phyloP scores from a whole-genome alignment of 1,284 basidiomycete genomes.

The Inonotus hispidus region DNA sequence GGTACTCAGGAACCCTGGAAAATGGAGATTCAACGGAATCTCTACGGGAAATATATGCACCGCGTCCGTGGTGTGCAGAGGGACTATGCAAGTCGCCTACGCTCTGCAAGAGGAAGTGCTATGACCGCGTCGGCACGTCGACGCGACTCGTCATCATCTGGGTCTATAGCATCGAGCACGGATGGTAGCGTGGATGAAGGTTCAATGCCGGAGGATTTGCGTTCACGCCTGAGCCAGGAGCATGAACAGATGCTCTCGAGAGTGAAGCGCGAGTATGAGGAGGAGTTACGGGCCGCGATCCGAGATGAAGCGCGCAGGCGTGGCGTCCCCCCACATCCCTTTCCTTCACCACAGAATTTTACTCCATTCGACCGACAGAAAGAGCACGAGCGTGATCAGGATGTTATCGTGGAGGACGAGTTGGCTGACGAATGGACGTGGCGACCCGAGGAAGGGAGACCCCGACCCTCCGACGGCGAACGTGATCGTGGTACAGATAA shows the following conservation, averaged over 20 bases:
- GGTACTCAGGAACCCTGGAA: background rate
- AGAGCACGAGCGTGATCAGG: background rate
- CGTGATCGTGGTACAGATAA: background rate
- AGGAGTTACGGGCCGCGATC: slow-evolving; percentile 6
- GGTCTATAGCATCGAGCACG: background rate
- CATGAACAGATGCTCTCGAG: background rate
- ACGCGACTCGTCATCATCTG: slow-evolving; percentile 9
- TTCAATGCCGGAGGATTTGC: slow-evolving; percentile 3
- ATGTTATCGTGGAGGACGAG: slow-evolving; percentile 9
- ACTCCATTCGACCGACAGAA: background rate
- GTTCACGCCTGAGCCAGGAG: background rate
- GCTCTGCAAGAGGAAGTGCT: slow-evolving; percentile 1
- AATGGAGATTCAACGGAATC: background rate
- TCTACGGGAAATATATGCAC: background rate
- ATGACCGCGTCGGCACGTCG: background rate
- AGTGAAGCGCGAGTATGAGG: slow-evolving; percentile 8
- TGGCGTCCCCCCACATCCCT: background rate
- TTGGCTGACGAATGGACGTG: slow-evolving; percentile 13
- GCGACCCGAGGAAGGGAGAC: slow-evolving; percentile 9
- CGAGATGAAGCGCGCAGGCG: slow-evolving; percentile 4
- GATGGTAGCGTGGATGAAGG: background rate
- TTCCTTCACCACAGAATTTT: background rate
- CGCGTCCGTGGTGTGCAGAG: background rate
- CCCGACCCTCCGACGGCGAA: background rate
- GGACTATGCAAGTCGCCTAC: background rate